Evolutionary conservation across 805 yeast species (phyloP).

Genomic region (Metschnikowia reukaufii): DNA sequence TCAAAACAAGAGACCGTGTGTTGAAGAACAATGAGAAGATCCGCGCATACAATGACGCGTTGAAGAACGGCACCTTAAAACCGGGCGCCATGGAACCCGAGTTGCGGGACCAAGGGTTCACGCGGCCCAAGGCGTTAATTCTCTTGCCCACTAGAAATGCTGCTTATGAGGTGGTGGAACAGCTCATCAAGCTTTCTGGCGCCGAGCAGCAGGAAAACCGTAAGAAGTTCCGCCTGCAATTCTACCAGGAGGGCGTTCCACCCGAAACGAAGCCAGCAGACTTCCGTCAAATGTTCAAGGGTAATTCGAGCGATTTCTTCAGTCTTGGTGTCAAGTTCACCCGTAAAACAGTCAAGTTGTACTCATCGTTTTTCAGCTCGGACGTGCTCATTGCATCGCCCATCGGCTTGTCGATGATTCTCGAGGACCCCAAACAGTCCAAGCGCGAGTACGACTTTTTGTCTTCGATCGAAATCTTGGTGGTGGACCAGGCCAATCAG

Average conservation of each 20-base stretch:
- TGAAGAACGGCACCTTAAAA: conserved; percentile 40
- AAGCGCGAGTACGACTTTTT: conserved; percentile 77
- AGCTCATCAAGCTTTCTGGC: conserved; percentile 61
- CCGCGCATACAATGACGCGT: conserved; percentile 40
- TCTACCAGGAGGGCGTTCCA: conserved; percentile 50
- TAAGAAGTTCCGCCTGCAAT: conserved; percentile 71
- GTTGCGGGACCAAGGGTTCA: conserved; percentile 89
- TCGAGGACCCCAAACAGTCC: conserved; percentile 58
- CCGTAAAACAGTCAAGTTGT: conserved; percentile 80
- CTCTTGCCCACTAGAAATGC: conserved; percentile 81
- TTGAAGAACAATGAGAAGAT: conserved; percentile 70
- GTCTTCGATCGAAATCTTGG: conserved; percentile 79
- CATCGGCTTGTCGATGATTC: conserved; percentile 71
- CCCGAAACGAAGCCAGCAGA: conserved; percentile 74
- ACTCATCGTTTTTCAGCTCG: conserved; percentile 77
- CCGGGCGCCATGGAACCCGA: conserved; percentile 49
- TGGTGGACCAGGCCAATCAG: conserved; percentile 82
- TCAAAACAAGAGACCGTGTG: conserved; percentile 83
- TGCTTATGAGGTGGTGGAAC: conserved; percentile 66
- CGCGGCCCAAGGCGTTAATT: conserved; percentile 84
- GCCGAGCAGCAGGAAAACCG: conserved; percentile 78
- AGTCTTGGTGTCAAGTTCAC: conserved; percentile 90
- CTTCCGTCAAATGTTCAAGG: conserved; percentile 75
- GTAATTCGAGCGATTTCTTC: conserved; percentile 90
- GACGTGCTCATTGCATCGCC: conserved; percentile 92